Evolutionary conservation across 2,329 filamentous ascomycete species (phyloP), one percentile per base, ranked within the genome.

Genomic region (Aspergillus texensis): DNA sequence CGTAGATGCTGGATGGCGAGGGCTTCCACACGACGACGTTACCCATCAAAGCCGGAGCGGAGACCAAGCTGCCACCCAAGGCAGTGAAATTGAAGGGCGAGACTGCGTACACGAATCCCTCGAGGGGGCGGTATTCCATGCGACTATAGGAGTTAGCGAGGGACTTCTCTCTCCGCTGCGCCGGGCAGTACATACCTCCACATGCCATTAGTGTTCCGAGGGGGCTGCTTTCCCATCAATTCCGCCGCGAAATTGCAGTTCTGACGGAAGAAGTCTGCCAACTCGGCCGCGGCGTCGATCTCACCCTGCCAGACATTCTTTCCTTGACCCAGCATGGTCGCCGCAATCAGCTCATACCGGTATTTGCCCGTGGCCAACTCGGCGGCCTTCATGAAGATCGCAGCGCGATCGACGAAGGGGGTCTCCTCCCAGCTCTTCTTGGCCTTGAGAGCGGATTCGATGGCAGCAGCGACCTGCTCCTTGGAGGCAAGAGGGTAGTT

Each of bases 11-110:
- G 28, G 84, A 90, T 70, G 94, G 92, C 14, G 92, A 95, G 19
- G 94, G 94, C 84, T 98, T 98, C 94, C 94, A 98, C 43, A 98
- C 82, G 4, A 97, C 93, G 0, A 97, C 94, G 78, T 98, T 98
- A 63, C 94, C 94, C 84, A 97, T 89, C 54, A 97, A 82, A 0
- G 93, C 93, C 6, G 94, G 94, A 0, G 91, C 90, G 32, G 88
- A 90, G 16, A 91, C 87, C 46, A 97, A 84, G 80, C 97, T 97
- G 58, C 90, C 94, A 16, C 89, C 93, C 70, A 97, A 94, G 67
- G 94, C 94, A 14, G 94, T 97, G 82, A 97, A 97, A 84, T 97
- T 97, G 85, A 97, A 97, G 26, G 94, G 94, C 60, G 90, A 93
- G 70, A 97, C 88, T 39, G 94, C 93, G 77, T 97, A 97, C 63